Percentiles rank a stretch among this genome's conserved stretches.
phyloP scores from a whole-genome alignment of 805 yeast genomes.

The Saccharomycopsis sp. region DNA sequence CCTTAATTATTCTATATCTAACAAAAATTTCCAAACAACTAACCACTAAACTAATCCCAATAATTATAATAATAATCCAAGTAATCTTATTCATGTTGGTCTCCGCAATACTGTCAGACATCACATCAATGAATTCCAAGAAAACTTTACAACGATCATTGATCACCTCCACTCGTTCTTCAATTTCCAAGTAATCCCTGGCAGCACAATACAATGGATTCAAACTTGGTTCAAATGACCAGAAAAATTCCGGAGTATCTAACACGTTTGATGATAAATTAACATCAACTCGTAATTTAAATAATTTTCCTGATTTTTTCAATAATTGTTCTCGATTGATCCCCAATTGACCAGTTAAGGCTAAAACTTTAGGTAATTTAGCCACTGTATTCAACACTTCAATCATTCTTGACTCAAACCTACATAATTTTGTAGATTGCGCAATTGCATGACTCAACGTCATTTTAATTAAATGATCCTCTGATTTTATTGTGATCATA shows the following conservation, averaged over 20 bases:
- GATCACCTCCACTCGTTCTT: constrained; percentile 86
- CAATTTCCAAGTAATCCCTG: constrained; percentile 88
- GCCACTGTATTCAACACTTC: constrained; percentile 76
- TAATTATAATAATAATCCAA: constrained; percentile 78
- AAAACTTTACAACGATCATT: constrained; percentile 93
- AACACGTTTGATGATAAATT: constrained; percentile 83
- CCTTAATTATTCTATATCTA: constrained; percentile 46
- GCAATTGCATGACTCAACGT: constrained; percentile 96
- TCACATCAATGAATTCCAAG: constrained; percentile 84
- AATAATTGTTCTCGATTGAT: constrained; percentile 76
- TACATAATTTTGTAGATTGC: constrained; percentile 84
- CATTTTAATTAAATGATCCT: constrained; percentile 86
- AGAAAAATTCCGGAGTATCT: constrained; percentile 93
- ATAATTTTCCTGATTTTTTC: constrained; percentile 83
- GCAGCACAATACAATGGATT: constrained; percentile 88
- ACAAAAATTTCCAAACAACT: constrained; percentile 64
- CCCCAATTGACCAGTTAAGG: constrained; percentile 83
- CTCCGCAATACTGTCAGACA: constrained; percentile 92
- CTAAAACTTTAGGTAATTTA: constrained; percentile 82
- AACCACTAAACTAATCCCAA: constrained; percentile 70
- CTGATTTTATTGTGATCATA: constrained; percentile 82
- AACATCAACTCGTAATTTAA: constrained; percentile 88
- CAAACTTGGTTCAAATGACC: constrained; percentile 93
- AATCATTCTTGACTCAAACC: constrained; percentile 89
- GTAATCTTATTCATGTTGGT: constrained; percentile 87